These are phyloP conservation scores for Lentithecium fluviatile DNA, from an alignment of 495 filamentous ascomycete species.

Conservation along the genomic window DNA sequence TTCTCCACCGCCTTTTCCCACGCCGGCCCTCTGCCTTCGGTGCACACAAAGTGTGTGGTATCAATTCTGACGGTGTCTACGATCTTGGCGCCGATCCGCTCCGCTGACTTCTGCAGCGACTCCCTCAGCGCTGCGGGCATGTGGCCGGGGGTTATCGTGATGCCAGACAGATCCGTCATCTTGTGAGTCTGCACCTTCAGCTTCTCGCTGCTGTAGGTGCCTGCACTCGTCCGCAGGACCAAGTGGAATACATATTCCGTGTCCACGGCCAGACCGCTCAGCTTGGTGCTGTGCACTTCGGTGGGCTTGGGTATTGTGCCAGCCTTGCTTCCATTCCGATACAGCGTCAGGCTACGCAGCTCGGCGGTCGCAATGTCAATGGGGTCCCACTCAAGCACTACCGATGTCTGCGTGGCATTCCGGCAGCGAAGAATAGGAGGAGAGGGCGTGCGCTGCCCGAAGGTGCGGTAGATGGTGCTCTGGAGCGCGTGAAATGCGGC, in stretches of 20 bases:
- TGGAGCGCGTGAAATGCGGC: slow-evolving; percentile 78
- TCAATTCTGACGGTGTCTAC: slow-evolving; percentile 92
- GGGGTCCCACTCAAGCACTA: slow-evolving; percentile 97
- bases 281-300: slow-evolving; percentile 89
- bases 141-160: slow-evolving; percentile 90
- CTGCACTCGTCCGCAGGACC: slow-evolving; percentile 85
- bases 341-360: slow-evolving; percentile 81
- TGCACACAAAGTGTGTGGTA: slow-evolving; percentile 97
- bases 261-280: slow-evolving; percentile 92
- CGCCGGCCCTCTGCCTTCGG: slow-evolving; percentile 81
- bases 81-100: slow-evolving; percentile 88
- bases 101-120: slow-evolving; percentile 67
- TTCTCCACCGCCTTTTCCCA: slow-evolving; percentile 98
- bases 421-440: slow-evolving; percentile 82
- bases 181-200: slow-evolving; percentile 89
- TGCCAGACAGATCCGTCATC: slow-evolving; percentile 96
- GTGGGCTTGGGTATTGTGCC: slow-evolving; percentile 85
- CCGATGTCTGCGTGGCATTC: slow-evolving; percentile 94
- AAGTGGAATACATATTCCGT: slow-evolving; percentile 95
- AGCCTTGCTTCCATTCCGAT: slow-evolving; percentile 93
- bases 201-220: slow-evolving; percentile 78
- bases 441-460: slow-evolving; percentile 75
- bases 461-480: slow-evolving; percentile 78
- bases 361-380: slow-evolving; percentile 90
- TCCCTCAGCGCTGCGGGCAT: slow-evolving; percentile 74